These are phyloP conservation scores for Stylosanthes scabra DNA, from an alignment of 331 rosid species.

Conservation along the genomic window DNA sequence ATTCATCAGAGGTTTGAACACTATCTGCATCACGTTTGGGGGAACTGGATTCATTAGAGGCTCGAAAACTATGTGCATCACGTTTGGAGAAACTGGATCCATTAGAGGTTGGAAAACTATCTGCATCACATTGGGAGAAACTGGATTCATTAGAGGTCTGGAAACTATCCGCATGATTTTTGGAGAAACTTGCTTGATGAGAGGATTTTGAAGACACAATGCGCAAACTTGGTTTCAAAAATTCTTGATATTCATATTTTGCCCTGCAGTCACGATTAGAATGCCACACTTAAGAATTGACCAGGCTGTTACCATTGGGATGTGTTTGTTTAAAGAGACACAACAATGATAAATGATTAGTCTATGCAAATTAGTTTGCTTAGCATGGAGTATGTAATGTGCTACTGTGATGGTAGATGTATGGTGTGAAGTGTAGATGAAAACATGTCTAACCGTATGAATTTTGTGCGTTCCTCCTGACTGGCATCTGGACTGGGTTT, in stretches of 20 bases:
- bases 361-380: slow-evolving; percentile 1
- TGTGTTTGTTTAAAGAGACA: too few species aligned
- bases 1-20: too few species aligned
- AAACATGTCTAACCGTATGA: slow-evolving; percentile 71
- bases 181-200: slow-evolving; percentile 45
- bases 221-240: slow-evolving; percentile 89
- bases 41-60: too few species aligned
- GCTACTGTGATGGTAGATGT: background rate
- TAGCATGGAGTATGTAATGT: background rate
- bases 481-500: slow-evolving; percentile 84
- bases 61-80: too few species aligned
- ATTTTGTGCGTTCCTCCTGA: slow-evolving; percentile 73
- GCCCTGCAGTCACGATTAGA: slow-evolving; percentile 54
- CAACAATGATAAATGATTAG: background rate
- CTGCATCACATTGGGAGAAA: too few species aligned
- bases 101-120: too few species aligned
- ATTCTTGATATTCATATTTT: slow-evolving; percentile 77
- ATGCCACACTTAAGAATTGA: slow-evolving; percentile 34
- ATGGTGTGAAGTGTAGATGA: slow-evolving; percentile 7
- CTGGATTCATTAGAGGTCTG: too few species aligned
- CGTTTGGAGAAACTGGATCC: too few species aligned
- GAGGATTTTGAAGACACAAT: slow-evolving; percentile 56
- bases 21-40: too few species aligned
- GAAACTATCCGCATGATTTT: background rate
- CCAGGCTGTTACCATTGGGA: slow-evolving; percentile 18